Evolutionary conservation across 2,329 filamentous ascomycete species (phyloP), one percentile per base, ranked within the genome.

Genomic region (Talaromyces albobiverticillius): DNA sequence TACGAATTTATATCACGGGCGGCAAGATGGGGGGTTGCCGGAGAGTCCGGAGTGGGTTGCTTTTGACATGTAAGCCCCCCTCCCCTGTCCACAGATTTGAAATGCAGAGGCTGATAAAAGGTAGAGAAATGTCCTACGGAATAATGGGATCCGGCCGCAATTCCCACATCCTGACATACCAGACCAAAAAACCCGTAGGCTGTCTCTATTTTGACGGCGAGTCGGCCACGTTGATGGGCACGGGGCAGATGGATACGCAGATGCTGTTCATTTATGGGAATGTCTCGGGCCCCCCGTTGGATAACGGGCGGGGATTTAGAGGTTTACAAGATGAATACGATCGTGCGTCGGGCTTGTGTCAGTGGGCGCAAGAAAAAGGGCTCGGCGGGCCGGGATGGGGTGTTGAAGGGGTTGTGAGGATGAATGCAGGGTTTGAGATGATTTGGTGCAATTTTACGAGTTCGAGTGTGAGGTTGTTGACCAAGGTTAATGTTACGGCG

Each of bases 381-480:
- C 67, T 80, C 13, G 70, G 78, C 5, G 76, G 76, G 1, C 56
- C 58, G 8, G 76, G 74, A 4, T 79, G 75, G 77, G 77, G 76
- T 34, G 73, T 76, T 29, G 78, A 82, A 59, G 78, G 75, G 2
- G 65, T 79, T 32, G 72, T 80, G 40, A 69, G 77, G 54, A 80
- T 80, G 77, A 79, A 80, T 60, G 74, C 77, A 11, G 77, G 76
- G 3, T 80, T 80, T 55, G 77, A 80, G 64, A 64, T 79, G 61
- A 78, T 79, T n/a, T 79, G 77, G 77, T 80, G 78, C 58, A 70
- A 79, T 54, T 80, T 80, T 50, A 63, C 68, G 22, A 76, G 74
- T 52, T 71, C 71, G 9, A 76, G 71, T 16, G 59, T 79, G 50
- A 64, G 71, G 49, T 58, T 80, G 46, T 62, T 79, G 20, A 74